Evolutionary conservation across 2,329 filamentous ascomycete species (phyloP), one percentile per base, ranked within the genome.

Genomic region (Monosporascus cannonballus): DNA sequence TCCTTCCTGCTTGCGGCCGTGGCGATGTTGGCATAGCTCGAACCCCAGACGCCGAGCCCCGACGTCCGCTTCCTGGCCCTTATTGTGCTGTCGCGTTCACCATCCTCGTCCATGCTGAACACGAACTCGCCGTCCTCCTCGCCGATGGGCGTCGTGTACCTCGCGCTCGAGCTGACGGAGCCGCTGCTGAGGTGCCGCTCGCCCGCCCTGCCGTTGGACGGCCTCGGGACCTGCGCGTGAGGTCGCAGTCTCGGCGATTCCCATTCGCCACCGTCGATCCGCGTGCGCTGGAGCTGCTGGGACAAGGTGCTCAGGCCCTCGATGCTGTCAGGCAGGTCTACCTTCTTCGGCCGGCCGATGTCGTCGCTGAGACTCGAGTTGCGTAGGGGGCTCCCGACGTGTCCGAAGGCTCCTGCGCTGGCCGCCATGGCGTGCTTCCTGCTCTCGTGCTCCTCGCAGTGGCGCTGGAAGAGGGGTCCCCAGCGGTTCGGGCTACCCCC

Each of bases 31-130:
- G 67, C 63, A 41, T 72, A 72, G 59, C 61, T 68, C 51, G 67
- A 64, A 17, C 65, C 60, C 61, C 65, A 69, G 22, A 58, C 48
- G 22, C 57, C 62, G 54, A 68, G 73, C 5, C 73, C 74, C 2
- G 78, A 78, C 2, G 67, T 71, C 51, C 78, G 75, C 67, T 80
- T 81, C 49, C 76, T 69, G 9, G 73, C 71, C 42, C 73, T 70
- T 51, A 71, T 69, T 18, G 72, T 70, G 11, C 68, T 68, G 38
- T 76, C 71, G 22, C 76, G 70, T 34, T 83, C 80, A 22, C 80
- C 79, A 25, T 81, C 80, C 51, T 83, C 80, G 59, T 86, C 83
- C 82, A 86, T 85, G 62, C 73, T 80, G 64, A 86, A 86, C 15
- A 86, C 79, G 58, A 85, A 84, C 25, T 81, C 77, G 4, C 79